Percentiles rank a stretch among this genome's conserved stretches.
These are phyloP conservation scores for Gleditsia sinensis DNA, from an alignment of 306 rosid species.

Conservation along the genomic window DNA sequence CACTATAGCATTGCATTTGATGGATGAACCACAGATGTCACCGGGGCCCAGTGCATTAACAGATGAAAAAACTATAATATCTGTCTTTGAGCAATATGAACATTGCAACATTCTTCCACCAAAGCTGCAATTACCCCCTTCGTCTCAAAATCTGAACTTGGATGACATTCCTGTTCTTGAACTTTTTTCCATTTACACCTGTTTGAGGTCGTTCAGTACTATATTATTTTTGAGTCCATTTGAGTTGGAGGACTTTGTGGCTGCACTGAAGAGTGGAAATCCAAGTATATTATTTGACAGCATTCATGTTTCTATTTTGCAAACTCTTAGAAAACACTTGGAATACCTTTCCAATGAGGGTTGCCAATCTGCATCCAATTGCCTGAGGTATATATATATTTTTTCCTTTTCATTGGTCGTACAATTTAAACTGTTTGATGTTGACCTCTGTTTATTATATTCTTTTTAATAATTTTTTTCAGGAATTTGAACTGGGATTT, in stretches of 20 bases:
- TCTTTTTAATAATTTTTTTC: conserved; percentile 33
- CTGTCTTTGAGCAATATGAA: conserved; percentile 50
- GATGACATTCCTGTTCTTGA: conserved; percentile 79
- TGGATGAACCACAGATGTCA: conserved; percentile 47
- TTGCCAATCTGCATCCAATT: conserved; percentile 77
- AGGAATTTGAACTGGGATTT: conserved; percentile 97
- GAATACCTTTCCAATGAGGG: conserved; percentile 87
- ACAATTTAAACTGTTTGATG: conserved; percentile 35
- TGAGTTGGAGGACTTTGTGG: conserved; percentile 87
- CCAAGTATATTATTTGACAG: conserved; percentile 74
- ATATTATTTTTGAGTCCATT: conserved; percentile 90
- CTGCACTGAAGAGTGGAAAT: conserved; percentile 58
- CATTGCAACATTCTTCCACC: conserved; percentile 45
- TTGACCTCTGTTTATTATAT: conserved; percentile 21
- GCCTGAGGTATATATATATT: conserved; percentile 72
- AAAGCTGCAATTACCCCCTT: conserved; percentile 74
- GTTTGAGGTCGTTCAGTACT: conserved; percentile 87
- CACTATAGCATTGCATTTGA: conserved; percentile 31
- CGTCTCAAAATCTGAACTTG: conserved; percentile 75
- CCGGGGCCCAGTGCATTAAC: conserved; percentile 59
- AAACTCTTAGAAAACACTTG: conserved; percentile 84
- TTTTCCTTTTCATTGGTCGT: not conserved
- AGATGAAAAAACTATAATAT: conserved; percentile 55
- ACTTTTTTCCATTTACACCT: conserved; percentile 79
- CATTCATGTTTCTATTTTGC: conserved; percentile 82